These are phyloP conservation scores for Chlorella vulgaris DNA, from an alignment of 139 green algal genomes.

Conservation along the genomic window DNA sequence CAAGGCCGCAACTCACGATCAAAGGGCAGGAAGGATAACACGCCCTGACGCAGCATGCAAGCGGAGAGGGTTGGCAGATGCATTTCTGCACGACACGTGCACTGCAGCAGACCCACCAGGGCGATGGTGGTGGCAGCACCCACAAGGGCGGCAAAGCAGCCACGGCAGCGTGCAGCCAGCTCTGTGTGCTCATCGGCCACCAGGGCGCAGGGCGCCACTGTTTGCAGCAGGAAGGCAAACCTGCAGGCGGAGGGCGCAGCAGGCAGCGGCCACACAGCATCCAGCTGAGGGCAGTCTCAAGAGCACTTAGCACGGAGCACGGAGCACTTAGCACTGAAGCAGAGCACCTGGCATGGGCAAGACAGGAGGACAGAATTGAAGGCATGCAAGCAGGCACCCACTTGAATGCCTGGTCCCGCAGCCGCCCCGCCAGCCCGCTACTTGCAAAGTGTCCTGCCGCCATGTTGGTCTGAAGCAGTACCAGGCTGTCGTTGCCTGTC, in stretches of 20 bases:
- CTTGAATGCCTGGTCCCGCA: slow-evolving; percentile 65
- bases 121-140: not conserved
- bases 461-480: slow-evolving; percentile 68
- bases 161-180: slow-evolving; percentile 1
- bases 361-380: not conserved
- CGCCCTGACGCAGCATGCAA: too few species aligned
- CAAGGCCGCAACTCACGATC: not conserved
- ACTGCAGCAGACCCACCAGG: not conserved
- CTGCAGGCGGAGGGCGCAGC: not conserved
- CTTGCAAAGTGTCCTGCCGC: slow-evolving; percentile 73
- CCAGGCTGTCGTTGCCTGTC: not conserved
- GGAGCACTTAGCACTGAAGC: too few species aligned
- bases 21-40: too few species aligned
- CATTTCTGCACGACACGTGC: too few species aligned
- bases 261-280: not conserved
- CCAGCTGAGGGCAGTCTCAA: not conserved
- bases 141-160: slow-evolving; percentile 16
- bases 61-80: too few species aligned
- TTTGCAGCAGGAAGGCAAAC: slow-evolving; percentile 21
- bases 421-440: slow-evolving; percentile 56
- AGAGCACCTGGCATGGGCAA: too few species aligned
- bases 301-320: not conserved
- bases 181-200: not conserved
- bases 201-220: slow-evolving; percentile 3
- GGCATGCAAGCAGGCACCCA: not conserved